phyloP scores from a whole-genome alignment of 169 alveolate species.

The Plasmodium yoelii region DNA sequence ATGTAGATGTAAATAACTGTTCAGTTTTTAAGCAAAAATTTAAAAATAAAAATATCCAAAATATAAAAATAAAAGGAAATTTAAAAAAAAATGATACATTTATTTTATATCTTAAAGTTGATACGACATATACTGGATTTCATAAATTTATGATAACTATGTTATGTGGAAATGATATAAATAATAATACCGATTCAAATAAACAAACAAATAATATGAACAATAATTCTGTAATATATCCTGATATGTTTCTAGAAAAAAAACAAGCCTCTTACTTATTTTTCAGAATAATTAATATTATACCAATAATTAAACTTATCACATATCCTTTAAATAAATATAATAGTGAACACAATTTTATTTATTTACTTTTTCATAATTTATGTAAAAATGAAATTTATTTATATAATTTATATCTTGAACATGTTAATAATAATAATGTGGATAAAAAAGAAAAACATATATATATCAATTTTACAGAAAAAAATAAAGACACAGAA shows the following conservation, averaged over 20 bases:
- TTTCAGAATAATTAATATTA: conserved; percentile 24
- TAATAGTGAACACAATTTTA: conserved; percentile 11
- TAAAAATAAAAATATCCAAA: conserved; percentile 59
- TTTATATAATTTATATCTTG: conserved; percentile 15
- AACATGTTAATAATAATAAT: background rate
- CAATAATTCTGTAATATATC: background rate
- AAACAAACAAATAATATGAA: background rate
- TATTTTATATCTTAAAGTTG: conserved; percentile 31
- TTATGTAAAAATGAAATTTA: conserved; percentile 45
- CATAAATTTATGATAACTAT: conserved; percentile 56
- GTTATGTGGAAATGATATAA: conserved; percentile 27
- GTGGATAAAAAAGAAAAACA: background rate
- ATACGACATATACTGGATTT: conserved; percentile 22
- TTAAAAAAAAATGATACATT: conserved; percentile 19
- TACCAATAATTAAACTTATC: conserved; percentile 47
- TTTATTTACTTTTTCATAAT: conserved; percentile 40
- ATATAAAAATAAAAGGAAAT: conserved; percentile 42
- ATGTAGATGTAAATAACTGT: conserved; percentile 23
- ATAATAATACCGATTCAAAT: background rate
- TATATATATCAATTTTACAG: no score
- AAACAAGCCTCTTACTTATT: conserved; percentile 48
- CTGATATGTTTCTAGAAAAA: conserved; percentile 26
- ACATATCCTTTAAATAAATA: conserved; percentile 11
- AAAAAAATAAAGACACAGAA: background rate
- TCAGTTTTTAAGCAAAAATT: conserved; percentile 52